Evolutionary conservation across 2,329 filamentous ascomycete genomes (phyloP), one percentile per base, ranked within the genome.

Genomic region (Metarhizium album): DNA sequence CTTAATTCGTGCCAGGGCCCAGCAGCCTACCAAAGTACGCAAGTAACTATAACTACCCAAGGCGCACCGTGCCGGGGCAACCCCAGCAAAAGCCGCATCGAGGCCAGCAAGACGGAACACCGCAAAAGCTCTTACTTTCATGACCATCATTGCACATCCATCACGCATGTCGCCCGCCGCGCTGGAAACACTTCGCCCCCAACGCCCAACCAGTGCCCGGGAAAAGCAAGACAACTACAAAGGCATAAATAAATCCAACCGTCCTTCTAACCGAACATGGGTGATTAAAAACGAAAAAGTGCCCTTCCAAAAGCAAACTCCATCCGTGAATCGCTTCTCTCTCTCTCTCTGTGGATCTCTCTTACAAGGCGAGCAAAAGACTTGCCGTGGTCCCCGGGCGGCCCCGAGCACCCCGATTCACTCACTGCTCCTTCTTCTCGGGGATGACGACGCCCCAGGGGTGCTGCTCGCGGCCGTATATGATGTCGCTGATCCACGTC

Each of bases 391-490:
- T n/a, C n/a, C n/a, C n/a, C n/a, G n/a, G n/a, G n/a, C n/a, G n/a
- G n/a, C n/a, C n/a, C n/a, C n/a, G n/a, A n/a, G n/a, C n/a, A n/a
- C n/a, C n/a, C 38, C 11, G n/a, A 23, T 46, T 20, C n/a, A n/a
- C 27, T 48, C 47, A 50, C 60, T 65, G 70, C 62, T 71, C 59
- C 61, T 82, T 76, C 66, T 86, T 76, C 66, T 86, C 82, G 48
- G 79, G 71, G 35, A 90, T 74, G 35, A 86, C 74, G 50, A 87
- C 76, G 35, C 78, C 82, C 84, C 86, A 90, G 46, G 78, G 70
- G 64, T 89, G 84, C 52, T 82, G 62, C 61, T 76, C 79, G 52
- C 76, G 76, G 53, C 85, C 85, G 64, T 84, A 89, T 82, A 87
- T 88, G 68, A 90, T 87, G 57, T 84, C 80, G 56, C 74, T 72